These are phyloP conservation scores for Aspergillus baeticus DNA, from an alignment of 495 filamentous ascomycete species.

Conservation along the genomic window DNA sequence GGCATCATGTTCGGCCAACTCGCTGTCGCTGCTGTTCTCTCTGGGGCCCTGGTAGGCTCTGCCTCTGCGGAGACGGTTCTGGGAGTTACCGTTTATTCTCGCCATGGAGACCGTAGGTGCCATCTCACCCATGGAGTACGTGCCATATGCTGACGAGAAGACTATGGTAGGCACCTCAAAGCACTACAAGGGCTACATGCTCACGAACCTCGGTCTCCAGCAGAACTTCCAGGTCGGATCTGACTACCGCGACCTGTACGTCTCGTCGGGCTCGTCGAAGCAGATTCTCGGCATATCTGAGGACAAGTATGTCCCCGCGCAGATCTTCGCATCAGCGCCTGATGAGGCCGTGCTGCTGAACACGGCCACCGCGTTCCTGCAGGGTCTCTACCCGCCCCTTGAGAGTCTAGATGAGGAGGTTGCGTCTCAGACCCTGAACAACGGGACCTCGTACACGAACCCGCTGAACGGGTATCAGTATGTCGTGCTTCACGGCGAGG, in stretches of 20 bases:
- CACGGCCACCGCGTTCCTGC: constrained; percentile 49
- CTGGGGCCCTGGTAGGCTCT: neutral
- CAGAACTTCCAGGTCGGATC: constrained; percentile 58
- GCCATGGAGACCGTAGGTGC: constrained; percentile 51
- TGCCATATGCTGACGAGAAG: neutral
- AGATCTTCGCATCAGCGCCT: constrained; percentile 53
- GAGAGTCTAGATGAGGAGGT: constrained; percentile 21
- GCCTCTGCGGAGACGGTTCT: constrained; percentile 47
- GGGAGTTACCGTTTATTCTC: constrained; percentile 53
- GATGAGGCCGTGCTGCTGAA: constrained; percentile 56
- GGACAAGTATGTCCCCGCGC: constrained; percentile 51
- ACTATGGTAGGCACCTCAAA: constrained; percentile 31
- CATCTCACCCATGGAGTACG: neutral
- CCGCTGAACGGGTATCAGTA: constrained; percentile 56
- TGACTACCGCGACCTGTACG: constrained; percentile 58
- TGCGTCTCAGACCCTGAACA: constrained; percentile 37
- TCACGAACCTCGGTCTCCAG: constrained; percentile 53
- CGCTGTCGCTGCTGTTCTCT: neutral
- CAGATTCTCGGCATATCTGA: constrained; percentile 52
- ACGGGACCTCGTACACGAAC: constrained; percentile 46
- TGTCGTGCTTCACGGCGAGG: constrained; percentile 36
- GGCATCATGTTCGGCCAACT: neutral
- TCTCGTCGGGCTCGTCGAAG: constrained; percentile 39
- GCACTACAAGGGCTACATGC: constrained; percentile 33
- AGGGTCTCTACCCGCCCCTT: constrained; percentile 56